Evolutionary conservation across 257 asterid genomes (phyloP).

Genomic region (Ocimum tenuiflorum): DNA sequence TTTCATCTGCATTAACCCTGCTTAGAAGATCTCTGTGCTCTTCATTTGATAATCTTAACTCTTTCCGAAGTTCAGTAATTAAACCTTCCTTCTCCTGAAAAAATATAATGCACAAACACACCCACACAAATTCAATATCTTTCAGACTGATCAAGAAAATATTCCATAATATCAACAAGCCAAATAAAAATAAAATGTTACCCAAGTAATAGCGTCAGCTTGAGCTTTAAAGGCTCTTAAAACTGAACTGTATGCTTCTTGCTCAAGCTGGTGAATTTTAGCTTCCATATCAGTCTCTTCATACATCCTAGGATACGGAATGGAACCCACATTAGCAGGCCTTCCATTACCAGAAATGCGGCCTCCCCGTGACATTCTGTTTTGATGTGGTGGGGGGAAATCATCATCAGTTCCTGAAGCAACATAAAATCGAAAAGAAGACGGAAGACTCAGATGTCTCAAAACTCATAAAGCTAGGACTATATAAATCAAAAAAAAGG

Average conservation of each 20-base stretch:
- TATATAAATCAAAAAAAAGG: neutral
- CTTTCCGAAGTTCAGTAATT: slow-evolving; percentile 71
- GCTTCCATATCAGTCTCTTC: slow-evolving; percentile 74
- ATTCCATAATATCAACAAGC: slow-evolving; percentile 18
- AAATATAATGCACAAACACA: too few relatives aligned
- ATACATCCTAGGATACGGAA: slow-evolving; percentile 54
- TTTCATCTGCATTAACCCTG: slow-evolving; percentile 67
- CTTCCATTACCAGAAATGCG: slow-evolving; percentile 56
- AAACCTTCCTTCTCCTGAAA: slow-evolving; percentile 70
- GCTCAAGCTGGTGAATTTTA: slow-evolving; percentile 85
- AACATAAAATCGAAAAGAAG: slow-evolving; percentile 1
- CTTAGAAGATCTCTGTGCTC: slow-evolving; percentile 73
- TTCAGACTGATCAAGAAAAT: slow-evolving; percentile 29
- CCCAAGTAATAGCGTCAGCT: slow-evolving; percentile 91
- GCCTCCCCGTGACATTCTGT: slow-evolving; percentile 53
- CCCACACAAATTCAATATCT: slow-evolving; percentile 26
- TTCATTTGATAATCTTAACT: slow-evolving; percentile 71
- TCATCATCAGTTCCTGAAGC: slow-evolving; percentile 65
- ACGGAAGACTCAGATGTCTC: neutral
- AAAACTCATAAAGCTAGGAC: neutral
- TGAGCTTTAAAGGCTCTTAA: slow-evolving; percentile 89
- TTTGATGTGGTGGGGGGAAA: slow-evolving; percentile 57
- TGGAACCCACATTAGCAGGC: slow-evolving; percentile 46
- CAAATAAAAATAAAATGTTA: slow-evolving; percentile 23
- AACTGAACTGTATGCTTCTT: slow-evolving; percentile 82